Conservation (phyloP, 768 basidiomycete species). For the Rhodotorula paludigena region DNA sequence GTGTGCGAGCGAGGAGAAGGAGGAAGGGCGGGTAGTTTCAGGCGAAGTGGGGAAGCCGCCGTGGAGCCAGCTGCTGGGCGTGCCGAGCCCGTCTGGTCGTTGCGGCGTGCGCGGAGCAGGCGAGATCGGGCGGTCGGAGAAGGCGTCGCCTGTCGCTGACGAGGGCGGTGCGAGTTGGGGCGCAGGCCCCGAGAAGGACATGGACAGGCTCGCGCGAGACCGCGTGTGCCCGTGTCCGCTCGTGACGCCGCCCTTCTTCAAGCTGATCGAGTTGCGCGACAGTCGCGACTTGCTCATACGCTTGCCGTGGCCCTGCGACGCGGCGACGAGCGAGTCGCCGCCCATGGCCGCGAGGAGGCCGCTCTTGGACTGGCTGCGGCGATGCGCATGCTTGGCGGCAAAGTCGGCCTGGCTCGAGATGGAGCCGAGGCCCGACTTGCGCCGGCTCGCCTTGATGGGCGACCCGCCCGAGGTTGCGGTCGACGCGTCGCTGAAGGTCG, state of each 20-base stretch:
- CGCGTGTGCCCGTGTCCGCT: conserved; percentile 35
- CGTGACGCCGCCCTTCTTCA: conserved; percentile 22
- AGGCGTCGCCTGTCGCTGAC: not conserved
- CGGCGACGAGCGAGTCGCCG: conserved; percentile 8
- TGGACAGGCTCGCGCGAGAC: conserved; percentile 35
- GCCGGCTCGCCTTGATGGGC: conserved; percentile 8
- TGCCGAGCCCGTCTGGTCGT: not conserved
- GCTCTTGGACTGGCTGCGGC: conserved; percentile 26
- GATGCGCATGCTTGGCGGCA: conserved; percentile 20
- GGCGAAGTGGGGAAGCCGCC: not conserved
- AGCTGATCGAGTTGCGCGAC: conserved; percentile 30
- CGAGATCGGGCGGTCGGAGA: not conserved
- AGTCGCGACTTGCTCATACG: conserved; percentile 5
- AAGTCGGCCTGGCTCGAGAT: conserved; percentile 20
- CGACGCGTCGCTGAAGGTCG: not conserved
- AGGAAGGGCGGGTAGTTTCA: not conserved
- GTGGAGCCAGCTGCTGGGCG: conserved; percentile 23
- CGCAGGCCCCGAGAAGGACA: conserved; percentile 27
- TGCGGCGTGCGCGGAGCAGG: not conserved
- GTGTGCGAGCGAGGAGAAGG: conserved; percentile 5
- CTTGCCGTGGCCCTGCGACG: conserved; percentile 9
- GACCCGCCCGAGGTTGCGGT: not conserved
- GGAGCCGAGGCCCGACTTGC: conserved; percentile 6
- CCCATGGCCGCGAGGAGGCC: conserved; percentile 22
- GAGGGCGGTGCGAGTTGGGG: not conserved